Evolutionary conservation across 768 basidiomycete species (phyloP), one percentile per base, ranked within the genome.

Genomic region (Kwoniella bestiolae): DNA sequence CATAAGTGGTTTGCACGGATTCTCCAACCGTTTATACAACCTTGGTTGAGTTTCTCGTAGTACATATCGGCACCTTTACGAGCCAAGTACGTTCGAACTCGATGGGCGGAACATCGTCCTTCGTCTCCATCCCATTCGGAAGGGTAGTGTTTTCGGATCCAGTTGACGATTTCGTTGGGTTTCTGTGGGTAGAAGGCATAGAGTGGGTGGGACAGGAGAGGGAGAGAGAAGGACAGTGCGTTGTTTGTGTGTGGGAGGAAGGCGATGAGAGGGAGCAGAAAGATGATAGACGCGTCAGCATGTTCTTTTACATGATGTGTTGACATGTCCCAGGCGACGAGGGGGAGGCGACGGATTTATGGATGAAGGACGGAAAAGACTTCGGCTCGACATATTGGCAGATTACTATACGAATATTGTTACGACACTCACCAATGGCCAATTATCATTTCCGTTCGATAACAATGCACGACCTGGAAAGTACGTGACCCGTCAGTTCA

Each of bases 51-150:
- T 56, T 78, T 78, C 64, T 78, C 77, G 62, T 78, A 78, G 59
- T 78, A 78, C 77, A 78, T 78, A 66, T 78, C 77, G 65, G 77
- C 69, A 47, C 77, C 77, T 58, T 78, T 78, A 2, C 77, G 68
- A 25, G 77, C 77, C 26, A 78, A 71, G 44, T 78, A 78, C 1
- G 77, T 78, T 50, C 77, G 72, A 4, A 78, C 77, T 45, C 77
- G 72, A 45, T 78, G 77, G 28, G 77, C 70, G 1, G 77, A 78
- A 56, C 77, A 78, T 14, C 77, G 70, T 3, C 77, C 77, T 62
- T 78, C 77, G 65, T 78, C 77, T 18, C 77, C 77, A 59, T 78
- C 77, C 77, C 77, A 78, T 62, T 78, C 74, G 12, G 66, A 44
- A 3, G 77, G 72, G 41, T 78, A 75, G 69, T 78, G 74, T 68